phyloP scores from a whole-genome alignment of 2,329 filamentous ascomycete genomes.

The Camptophora hylomeconis region DNA sequence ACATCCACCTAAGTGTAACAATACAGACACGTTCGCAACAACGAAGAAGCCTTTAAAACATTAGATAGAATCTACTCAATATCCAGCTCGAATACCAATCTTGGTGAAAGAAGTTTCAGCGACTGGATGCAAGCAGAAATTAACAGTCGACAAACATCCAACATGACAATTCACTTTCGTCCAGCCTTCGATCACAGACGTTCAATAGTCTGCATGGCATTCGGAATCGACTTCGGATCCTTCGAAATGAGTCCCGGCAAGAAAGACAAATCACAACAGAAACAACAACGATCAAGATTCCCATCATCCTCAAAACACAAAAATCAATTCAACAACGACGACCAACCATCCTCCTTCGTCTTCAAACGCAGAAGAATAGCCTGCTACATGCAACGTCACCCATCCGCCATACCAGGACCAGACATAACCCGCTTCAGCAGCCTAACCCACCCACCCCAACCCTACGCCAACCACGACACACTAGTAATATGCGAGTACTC shows the following conservation, averaged over 20 bases:
- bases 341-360: not conserved
- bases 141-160: constrained; percentile 6
- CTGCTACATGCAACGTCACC: constrained; percentile 7
- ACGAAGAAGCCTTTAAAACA: constrained; percentile 6
- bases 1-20: no score
- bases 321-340: no score
- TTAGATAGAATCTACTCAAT: constrained; percentile 5
- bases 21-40: constrained; percentile 8
- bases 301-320: no score
- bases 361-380: not conserved
- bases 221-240: constrained; percentile 7
- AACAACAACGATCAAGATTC: no score
- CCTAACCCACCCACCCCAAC: constrained; percentile 1
- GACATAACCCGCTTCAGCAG: constrained; percentile 5
- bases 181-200: constrained; percentile 6
- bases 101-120: constrained; percentile 9
- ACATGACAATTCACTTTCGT: constrained; percentile 7
- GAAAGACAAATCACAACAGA: no score
- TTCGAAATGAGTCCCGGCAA: no score
- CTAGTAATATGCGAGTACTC: constrained; percentile 8
- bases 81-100: constrained; percentile 3
- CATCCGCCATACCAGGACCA: constrained; percentile 1
- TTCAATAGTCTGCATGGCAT: constrained; percentile 7
- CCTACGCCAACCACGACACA: constrained; percentile 6
- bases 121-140: constrained; percentile 9